These are phyloP conservation scores for Didymella pomorum DNA, from an alignment of 2,329 filamentous ascomycete genomes.

Conservation along the genomic window DNA sequence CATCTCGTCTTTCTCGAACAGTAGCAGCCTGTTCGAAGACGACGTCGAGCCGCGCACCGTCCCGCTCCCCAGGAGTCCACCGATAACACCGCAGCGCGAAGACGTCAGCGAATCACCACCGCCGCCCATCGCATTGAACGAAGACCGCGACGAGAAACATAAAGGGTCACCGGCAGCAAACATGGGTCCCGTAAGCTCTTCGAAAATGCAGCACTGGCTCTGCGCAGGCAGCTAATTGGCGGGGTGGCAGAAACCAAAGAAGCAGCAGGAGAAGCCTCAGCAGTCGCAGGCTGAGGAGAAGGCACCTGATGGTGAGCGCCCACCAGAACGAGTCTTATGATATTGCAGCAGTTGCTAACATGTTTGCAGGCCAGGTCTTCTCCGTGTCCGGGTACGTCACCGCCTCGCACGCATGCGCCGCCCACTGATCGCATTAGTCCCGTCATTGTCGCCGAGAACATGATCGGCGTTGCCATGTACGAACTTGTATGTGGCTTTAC, in stretches of 20 bases:
- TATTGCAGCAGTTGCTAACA: slow-evolving; percentile 25
- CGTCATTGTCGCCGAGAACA: slow-evolving; percentile 96
- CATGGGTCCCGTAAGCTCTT: slow-evolving; percentile 51
- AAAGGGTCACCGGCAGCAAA: slow-evolving; percentile 29
- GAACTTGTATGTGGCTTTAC: slow-evolving; percentile 74
- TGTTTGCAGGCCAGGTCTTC: slow-evolving; percentile 66
- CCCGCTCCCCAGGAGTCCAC: slow-evolving; percentile 49
- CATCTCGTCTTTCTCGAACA: slow-evolving; percentile 50
- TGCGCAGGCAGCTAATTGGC: slow-evolving; percentile 36
- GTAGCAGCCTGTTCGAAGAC: slow-evolving; percentile 32
- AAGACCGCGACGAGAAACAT: slow-evolving; percentile 27
- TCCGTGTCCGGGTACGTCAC: slow-evolving; percentile 69
- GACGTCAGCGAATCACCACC: slow-evolving; percentile 33
- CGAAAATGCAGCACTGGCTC: neutral
- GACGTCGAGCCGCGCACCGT: slow-evolving; percentile 41
- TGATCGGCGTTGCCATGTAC: slow-evolving; percentile 99
- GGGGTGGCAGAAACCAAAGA: slow-evolving; percentile 44
- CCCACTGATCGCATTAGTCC: slow-evolving; percentile 62
- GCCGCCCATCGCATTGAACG: slow-evolving; percentile 35
- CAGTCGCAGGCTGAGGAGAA: slow-evolving; percentile 56
- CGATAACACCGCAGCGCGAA: slow-evolving; percentile 41
- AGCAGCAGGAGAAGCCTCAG: slow-evolving; percentile 46
- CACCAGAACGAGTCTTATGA: neutral
- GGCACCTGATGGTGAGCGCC: slow-evolving; percentile 36
- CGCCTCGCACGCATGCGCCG: slow-evolving; percentile 21